These are phyloP conservation scores for Ceratocystiopsis sp. DNA, from an alignment of 2,329 filamentous ascomycete species.

Conservation along the genomic window DNA sequence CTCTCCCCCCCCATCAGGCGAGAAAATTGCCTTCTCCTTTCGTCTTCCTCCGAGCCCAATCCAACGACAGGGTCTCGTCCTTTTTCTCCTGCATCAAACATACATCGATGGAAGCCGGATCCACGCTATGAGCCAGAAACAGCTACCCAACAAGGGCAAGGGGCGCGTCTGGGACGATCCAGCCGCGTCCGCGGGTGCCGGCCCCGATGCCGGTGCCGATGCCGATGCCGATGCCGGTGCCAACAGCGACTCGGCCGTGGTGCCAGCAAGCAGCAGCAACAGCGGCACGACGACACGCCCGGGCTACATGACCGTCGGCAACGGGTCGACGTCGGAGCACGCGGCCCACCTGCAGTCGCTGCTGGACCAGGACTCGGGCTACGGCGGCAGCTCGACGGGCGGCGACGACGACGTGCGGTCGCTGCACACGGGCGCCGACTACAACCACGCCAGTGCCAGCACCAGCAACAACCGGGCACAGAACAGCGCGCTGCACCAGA, in stretches of 20 bases:
- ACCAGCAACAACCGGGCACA: conserved; percentile 26
- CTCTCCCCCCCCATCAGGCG: no score
- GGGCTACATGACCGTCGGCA: conserved; percentile 73
- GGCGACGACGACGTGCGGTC: conserved; percentile 25
- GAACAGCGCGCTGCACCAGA: conserved; percentile 74
- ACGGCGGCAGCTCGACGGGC: conserved; percentile 62
- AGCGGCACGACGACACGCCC: conserved; percentile 9
- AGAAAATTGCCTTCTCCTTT: no score
- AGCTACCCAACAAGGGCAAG: conserved; percentile 38
- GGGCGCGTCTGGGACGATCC: conserved; percentile 11
- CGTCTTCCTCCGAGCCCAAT: no score
- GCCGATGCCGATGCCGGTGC: conserved; percentile 6
- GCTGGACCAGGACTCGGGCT: conserved; percentile 79
- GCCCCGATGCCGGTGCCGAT: neutral
- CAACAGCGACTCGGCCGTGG: conserved; percentile 3
- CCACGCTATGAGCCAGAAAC: conserved; percentile 40
- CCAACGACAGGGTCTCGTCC: no score
- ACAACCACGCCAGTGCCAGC: conserved; percentile 28
- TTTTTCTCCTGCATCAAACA: no score
- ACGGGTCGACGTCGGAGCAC: conserved; percentile 63
- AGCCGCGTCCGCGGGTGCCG: conserved; percentile 5
- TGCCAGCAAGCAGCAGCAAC: conserved; percentile 9
- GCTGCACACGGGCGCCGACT: conserved; percentile 22
- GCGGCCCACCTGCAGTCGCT: conserved; percentile 66
- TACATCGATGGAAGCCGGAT: neutral